These are phyloP conservation scores for Pseudogymnoascus destructans DNA, from an alignment of 2,329 filamentous ascomycete species.

Conservation along the genomic window DNA sequence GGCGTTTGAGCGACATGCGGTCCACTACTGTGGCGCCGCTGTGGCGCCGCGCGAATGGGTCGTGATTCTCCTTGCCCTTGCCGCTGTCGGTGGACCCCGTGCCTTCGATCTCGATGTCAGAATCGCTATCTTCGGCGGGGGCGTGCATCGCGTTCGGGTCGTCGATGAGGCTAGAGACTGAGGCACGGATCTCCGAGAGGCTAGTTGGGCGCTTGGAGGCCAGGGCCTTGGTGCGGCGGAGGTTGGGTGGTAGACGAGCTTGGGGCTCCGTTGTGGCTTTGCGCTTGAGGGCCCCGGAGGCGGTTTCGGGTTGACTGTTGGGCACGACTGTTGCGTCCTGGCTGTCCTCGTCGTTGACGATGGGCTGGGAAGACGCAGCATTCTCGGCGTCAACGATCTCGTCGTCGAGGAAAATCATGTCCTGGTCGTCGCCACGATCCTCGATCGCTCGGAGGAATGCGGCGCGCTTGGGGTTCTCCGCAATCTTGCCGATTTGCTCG, in stretches of 20 bases:
- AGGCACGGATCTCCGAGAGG: constrained; percentile 69
- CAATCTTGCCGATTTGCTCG: constrained; percentile 82
- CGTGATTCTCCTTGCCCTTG: constrained; percentile 24
- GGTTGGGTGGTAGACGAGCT: constrained; percentile 43
- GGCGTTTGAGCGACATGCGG: constrained; percentile 57
- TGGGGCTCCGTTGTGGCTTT: constrained; percentile 30
- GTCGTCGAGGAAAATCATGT: constrained; percentile 60
- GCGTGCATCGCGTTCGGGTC: constrained; percentile 39
- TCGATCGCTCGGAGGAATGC: constrained; percentile 88
- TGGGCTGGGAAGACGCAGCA: constrained; percentile 26
- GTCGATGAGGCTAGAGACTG: constrained; percentile 72
- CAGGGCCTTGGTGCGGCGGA: constrained; percentile 44
- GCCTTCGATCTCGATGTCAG: constrained; percentile 36
- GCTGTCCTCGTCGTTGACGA: constrained; percentile 22
- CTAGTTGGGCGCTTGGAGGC: constrained; percentile 54
- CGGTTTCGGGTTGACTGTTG: constrained; percentile 36
- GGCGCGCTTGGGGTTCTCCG: constrained; percentile 73
- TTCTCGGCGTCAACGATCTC: constrained; percentile 29
- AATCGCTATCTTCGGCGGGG: constrained; percentile 38
- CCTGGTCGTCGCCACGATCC: constrained; percentile 57
- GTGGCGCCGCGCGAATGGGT: constrained; percentile 28
- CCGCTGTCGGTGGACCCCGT: background rate
- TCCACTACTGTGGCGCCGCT: constrained; percentile 48
- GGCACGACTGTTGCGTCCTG: constrained; percentile 27
- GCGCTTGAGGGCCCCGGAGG: constrained; percentile 30